Evolutionary conservation across 495 filamentous ascomycete species (phyloP).

Genomic region (Apiosordaria backusii): DNA sequence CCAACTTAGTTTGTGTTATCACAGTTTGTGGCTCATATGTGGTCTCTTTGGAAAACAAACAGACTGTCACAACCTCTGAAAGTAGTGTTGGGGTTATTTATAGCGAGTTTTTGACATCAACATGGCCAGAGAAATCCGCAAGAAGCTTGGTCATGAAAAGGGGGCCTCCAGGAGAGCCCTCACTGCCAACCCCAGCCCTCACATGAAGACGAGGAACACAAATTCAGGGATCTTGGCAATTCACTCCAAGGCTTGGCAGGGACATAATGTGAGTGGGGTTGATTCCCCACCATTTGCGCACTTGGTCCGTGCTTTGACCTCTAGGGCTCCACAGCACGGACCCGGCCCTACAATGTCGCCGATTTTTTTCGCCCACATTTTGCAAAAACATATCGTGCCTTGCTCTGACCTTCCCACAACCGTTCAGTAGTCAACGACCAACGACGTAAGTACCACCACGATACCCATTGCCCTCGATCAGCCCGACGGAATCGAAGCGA

Average conservation of each 20-base stretch:
- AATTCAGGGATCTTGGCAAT: not conserved
- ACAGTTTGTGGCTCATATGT: too few relatives aligned
- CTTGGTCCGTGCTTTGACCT: not conserved
- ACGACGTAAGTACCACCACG: constrained; percentile 22
- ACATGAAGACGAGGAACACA: not conserved
- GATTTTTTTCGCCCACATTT: constrained; percentile 37
- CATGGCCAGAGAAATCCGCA: too few relatives aligned
- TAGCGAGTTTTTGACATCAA: too few relatives aligned
- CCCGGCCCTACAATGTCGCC: constrained; percentile 26
- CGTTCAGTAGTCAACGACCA: constrained; percentile 26
- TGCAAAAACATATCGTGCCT: constrained; percentile 26
- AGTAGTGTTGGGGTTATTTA: too few relatives aligned
- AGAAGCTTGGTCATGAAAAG: too few relatives aligned
- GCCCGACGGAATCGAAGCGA: not conserved
- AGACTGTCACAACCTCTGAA: too few relatives aligned
- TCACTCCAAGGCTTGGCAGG: not conserved
- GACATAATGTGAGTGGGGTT: not conserved
- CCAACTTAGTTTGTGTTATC: too few relatives aligned
- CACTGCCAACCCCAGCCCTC: not conserved
- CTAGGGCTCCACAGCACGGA: constrained; percentile 20
- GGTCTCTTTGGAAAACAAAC: too few relatives aligned
- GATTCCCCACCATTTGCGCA: not conserved
- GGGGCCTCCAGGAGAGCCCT: too few relatives aligned
- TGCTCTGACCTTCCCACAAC: constrained; percentile 20
- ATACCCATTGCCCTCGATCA: constrained; percentile 8